These are phyloP conservation scores for Suillus paluster DNA, from an alignment of 768 basidiomycete species.

Conservation along the genomic window DNA sequence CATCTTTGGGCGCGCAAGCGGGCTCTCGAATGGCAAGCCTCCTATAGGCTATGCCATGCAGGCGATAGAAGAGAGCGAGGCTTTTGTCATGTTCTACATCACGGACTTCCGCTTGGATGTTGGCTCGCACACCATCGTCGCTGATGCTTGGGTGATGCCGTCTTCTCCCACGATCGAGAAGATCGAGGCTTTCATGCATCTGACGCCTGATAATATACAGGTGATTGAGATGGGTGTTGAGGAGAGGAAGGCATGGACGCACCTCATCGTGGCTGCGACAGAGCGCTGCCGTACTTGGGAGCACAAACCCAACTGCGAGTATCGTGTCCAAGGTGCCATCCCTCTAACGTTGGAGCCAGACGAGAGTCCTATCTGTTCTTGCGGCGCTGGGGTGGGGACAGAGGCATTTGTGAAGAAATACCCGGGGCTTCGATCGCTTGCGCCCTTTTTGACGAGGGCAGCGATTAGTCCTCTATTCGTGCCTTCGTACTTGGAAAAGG, in stretches of 20 bases:
- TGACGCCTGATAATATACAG: background rate
- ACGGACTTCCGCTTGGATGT: constrained; percentile 51
- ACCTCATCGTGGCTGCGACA: constrained; percentile 51
- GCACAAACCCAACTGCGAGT: constrained; percentile 54
- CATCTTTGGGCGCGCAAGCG: constrained; percentile 30
- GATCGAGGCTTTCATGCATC: background rate
- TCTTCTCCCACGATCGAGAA: constrained; percentile 19
- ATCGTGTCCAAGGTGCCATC: constrained; percentile 35
- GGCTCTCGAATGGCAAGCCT: constrained; percentile 22
- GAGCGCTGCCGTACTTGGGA: constrained; percentile 61
- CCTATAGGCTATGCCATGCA: constrained; percentile 26
- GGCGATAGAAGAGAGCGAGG: constrained; percentile 8
- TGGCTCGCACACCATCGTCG: constrained; percentile 52
- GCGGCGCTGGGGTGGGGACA: constrained; percentile 54
- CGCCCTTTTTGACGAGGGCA: constrained; percentile 49
- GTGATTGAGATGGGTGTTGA: constrained; percentile 29
- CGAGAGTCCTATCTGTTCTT: constrained; percentile 52
- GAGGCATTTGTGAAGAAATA: constrained; percentile 43
- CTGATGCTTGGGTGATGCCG: constrained; percentile 52
- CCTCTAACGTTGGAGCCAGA: constrained; percentile 44
- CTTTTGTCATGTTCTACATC: constrained; percentile 51
- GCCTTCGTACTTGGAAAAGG: constrained; percentile 50
- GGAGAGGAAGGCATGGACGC: constrained; percentile 52
- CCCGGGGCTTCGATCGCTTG: constrained; percentile 33
- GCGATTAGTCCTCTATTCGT: constrained; percentile 60